Evolutionary conservation across 371 early-diverging fungal species (phyloP).

Genomic region (Mycotypha africana): DNA sequence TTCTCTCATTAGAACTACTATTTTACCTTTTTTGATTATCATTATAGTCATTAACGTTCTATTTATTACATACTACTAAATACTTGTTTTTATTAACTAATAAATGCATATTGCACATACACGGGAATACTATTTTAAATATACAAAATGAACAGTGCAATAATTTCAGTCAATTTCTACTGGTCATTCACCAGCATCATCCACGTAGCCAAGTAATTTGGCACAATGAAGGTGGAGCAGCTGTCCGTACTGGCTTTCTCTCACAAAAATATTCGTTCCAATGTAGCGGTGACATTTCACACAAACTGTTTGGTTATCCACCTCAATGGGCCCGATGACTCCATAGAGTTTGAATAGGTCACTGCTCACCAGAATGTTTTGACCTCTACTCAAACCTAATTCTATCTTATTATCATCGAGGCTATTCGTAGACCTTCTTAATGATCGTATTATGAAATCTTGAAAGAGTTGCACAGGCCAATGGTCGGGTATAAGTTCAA

Average conservation of each 20-base stretch:
- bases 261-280: constrained; percentile 47
- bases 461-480: constrained; percentile 62
- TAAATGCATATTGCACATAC: no score
- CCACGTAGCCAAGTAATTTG: constrained; percentile 16
- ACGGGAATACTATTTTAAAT: no score
- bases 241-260: constrained; percentile 36
- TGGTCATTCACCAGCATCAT: no score
- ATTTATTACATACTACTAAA: no score
- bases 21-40: no score
- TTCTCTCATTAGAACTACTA: no score
- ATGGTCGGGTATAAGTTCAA: constrained; percentile 52
- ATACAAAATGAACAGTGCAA: no score
- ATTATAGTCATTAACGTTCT: no score
- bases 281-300: constrained; percentile 43
- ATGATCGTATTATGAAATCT: constrained; percentile 48
- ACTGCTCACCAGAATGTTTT: constrained; percentile 53
- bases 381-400: constrained; percentile 52
- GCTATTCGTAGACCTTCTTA: constrained; percentile 47
- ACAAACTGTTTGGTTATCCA: constrained; percentile 45
- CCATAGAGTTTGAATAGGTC: constrained; percentile 42
- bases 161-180: no score
- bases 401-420: constrained; percentile 52
- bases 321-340: constrained; percentile 38
- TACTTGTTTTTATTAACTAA: no score
- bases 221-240: constrained; percentile 57